Conservation (phyloP, 768 basidiomycete genomes). For the Rhodosporidiobolus sp. region DNA sequence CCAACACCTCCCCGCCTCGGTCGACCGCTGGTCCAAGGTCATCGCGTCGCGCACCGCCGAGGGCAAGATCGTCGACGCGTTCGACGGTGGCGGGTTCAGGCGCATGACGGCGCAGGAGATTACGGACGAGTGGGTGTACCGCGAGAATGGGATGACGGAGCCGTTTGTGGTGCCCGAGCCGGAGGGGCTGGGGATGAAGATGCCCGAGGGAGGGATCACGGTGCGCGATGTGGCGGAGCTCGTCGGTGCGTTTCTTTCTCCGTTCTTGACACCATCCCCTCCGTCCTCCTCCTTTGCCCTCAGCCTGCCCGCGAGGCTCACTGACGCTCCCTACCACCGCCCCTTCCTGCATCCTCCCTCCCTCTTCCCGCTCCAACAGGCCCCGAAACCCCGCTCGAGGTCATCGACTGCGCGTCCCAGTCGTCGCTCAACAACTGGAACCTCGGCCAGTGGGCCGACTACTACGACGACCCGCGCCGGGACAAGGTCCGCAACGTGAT, state of each 20-base stretch:
- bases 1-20: slow-evolving; percentile 55
- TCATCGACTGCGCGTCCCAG: slow-evolving; percentile 91
- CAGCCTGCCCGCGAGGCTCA: too few relatives aligned
- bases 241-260: slow-evolving; percentile 58
- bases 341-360: background rate
- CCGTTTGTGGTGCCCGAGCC: slow-evolving; percentile 66
- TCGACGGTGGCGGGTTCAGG: slow-evolving; percentile 59
- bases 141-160: slow-evolving; percentile 54
- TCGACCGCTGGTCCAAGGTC: slow-evolving; percentile 63
- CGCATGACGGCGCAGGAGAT: slow-evolving; percentile 66
- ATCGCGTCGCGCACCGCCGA: slow-evolving; percentile 59
- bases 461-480: slow-evolving; percentile 68
- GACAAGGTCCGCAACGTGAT: slow-evolving; percentile 95
- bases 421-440: slow-evolving; percentile 83
- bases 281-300: too few relatives aligned
- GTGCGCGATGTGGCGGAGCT: slow-evolving; percentile 75
- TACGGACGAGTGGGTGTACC: slow-evolving; percentile 70
- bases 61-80: slow-evolving; percentile 52
- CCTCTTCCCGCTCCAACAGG: slow-evolving; percentile 3
- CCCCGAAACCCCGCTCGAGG: slow-evolving; percentile 73
- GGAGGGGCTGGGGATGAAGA: slow-evolving; percentile 83
- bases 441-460: slow-evolving; percentile 83
- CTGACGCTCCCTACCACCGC: too few relatives aligned
- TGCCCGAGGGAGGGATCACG: slow-evolving; percentile 69
- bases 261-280: too few relatives aligned